Base-by-base conservation (phyloP, 805 yeast genomes). In the Ogataea trehaloabstinens region DNA sequence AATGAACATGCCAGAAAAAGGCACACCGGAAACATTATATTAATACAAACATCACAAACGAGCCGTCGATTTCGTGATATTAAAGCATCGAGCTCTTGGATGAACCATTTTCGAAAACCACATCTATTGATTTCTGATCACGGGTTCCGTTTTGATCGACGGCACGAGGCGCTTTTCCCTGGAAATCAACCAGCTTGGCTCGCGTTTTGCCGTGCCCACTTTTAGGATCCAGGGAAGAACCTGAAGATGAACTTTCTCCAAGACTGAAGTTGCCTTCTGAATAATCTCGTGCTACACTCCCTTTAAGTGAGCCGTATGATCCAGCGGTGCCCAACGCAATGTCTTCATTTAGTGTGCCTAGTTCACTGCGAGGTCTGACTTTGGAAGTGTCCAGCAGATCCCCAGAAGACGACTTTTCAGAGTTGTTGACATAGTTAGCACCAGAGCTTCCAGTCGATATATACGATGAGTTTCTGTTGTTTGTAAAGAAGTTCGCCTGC, bases 131-230 rank as follows among this genome's bases (percentile, higher is more conserved):
- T 21, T 31, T 34, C 32, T 48, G 44, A 25, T 44, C 53, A 16
- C 56, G 46, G 32, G 54, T 50, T 15, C 61, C 62, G 13, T 27
- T 15, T 11, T 7, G 30, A 29, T 60, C 64, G 33, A 64, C 61
- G 2, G 70, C 61, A n/a, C 68, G 60, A 37, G 72, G 63, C 7
- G 68, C 69, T 46, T 66, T 66, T 46, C 75, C 57, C 4, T 74
- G 70, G 43, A 73, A 71, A 34, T 72, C 71, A 28, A 73, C 75
- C 38, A 72, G 56, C 51, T 73, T 71, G 10, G 74, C 73, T 31
- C 59, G 59, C 22, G 48, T 35, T 13, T 40, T 38, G 15, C 38
- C 19, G 4, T 37, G 16, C 15, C 25, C 28, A 11, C 21, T 29
- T 4, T 16, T 17, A 17, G 22, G 33, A 18, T 30, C 33, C 21